Evolutionary conservation across 164 flowering plant species (phyloP).

Genomic region (Chloranthus sessilifolius): DNA sequence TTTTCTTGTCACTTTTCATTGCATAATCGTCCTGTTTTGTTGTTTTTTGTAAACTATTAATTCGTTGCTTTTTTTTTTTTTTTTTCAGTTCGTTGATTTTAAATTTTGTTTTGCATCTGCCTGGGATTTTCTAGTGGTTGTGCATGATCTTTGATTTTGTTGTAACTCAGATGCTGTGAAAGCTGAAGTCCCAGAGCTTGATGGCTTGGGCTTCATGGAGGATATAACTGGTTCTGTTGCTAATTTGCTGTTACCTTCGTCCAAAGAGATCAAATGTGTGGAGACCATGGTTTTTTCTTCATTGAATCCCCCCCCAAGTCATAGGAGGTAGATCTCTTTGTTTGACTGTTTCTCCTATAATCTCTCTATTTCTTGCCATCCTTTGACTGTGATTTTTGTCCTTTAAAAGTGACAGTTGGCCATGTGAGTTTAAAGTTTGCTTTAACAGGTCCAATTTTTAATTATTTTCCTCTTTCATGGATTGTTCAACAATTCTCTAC

Average conservation of each 20-base stretch:
- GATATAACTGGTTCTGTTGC: constrained; percentile 67
- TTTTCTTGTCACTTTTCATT: constrained; percentile 4
- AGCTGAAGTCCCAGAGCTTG: constrained; percentile 77
- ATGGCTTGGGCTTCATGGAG: constrained; percentile 91
- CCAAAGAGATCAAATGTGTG: constrained; percentile 73
- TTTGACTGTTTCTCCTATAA: background rate
- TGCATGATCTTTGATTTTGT: constrained; percentile 7
- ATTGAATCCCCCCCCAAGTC: constrained; percentile 94
- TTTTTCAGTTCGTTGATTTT: background rate
- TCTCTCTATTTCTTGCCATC: background rate
- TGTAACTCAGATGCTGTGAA: constrained; percentile 42
- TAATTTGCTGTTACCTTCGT: constrained; percentile 43
- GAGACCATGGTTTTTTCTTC: constrained; percentile 91
- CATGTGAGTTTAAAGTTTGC: no score
- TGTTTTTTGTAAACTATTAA: background rate
- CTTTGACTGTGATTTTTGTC: background rate
- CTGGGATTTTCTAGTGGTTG: background rate
- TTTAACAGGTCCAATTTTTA: no score
- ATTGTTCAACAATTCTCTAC: no score
- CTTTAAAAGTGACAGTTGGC: no score
- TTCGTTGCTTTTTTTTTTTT: background rate
- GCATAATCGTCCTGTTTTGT: background rate
- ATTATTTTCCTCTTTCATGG: no score
- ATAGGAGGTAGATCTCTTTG: constrained; percentile 57
- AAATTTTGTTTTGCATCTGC: background rate